Evolutionary conservation across 495 filamentous ascomycete species (phyloP).

Genomic region (Rostrohypoxylon terebratum): DNA sequence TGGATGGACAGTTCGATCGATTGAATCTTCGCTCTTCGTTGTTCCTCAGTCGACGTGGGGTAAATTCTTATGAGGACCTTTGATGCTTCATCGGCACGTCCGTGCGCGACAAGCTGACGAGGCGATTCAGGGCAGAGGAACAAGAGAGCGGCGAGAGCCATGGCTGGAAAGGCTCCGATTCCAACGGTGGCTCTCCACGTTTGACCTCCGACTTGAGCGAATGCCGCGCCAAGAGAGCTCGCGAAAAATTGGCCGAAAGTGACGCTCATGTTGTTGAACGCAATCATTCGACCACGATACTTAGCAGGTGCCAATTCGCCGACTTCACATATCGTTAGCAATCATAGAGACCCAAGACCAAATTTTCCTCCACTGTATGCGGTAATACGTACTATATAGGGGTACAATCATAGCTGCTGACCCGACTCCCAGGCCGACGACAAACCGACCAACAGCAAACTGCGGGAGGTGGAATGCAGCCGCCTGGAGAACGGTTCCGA

Average conservation of each 20-base stretch:
- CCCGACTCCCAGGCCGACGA: neutral
- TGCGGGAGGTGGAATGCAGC: neutral
- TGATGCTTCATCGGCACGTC: neutral
- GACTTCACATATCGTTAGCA: neutral
- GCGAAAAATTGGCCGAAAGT: neutral
- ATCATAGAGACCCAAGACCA: neutral
- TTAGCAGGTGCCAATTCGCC: neutral
- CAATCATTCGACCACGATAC: neutral
- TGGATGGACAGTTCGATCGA: neutral
- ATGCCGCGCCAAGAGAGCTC: neutral
- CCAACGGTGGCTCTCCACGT: neutral
- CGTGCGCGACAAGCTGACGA: neutral
- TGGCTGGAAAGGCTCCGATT: neutral
- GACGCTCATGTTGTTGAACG: neutral
- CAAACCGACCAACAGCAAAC: neutral
- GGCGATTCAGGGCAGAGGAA: neutral
- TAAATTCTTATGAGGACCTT: neutral
- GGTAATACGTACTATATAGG: neutral
- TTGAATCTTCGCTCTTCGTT: neutral
- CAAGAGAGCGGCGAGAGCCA: neutral
- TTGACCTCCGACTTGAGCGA: neutral
- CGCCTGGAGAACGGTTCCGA: neutral
- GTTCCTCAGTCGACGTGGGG: neutral
- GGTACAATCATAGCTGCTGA: neutral
- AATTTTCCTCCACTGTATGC: neutral